Evolutionary conservation across 306 rosid genomes (phyloP).

Genomic region (Senna siamea): DNA sequence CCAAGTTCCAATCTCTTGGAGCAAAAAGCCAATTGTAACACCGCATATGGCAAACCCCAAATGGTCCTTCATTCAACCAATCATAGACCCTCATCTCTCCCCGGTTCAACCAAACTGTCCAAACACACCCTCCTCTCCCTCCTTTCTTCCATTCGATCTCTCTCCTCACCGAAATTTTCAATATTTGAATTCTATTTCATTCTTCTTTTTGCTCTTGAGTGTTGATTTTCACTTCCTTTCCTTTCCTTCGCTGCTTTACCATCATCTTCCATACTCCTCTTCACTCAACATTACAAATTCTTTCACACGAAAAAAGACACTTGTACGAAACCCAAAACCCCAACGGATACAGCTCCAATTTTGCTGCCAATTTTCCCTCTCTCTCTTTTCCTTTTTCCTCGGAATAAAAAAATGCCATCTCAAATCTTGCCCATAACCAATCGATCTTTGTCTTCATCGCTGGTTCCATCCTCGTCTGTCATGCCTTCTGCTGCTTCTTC

Average conservation of each 20-base stretch:
- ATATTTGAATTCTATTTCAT: not conserved
- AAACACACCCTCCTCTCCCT: not conserved
- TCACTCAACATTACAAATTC: not conserved
- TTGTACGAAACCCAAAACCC: not conserved
- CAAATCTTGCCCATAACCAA: slow-evolving; percentile 58
- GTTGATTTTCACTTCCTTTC: not conserved
- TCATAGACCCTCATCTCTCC: not conserved
- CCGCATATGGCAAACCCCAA: not conserved
- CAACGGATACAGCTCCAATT: slow-evolving; percentile 1
- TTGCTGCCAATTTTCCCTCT: slow-evolving; percentile 19
- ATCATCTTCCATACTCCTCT: not conserved
- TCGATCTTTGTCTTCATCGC: not conserved
- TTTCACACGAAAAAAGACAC: not conserved
- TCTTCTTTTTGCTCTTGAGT: not conserved
- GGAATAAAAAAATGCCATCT: slow-evolving; percentile 59
- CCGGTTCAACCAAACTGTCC: no score
- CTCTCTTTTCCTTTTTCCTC: not conserved
- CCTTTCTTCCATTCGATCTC: not conserved
- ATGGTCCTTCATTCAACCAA: not conserved
- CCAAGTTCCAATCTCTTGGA: not conserved
- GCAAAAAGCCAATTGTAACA: no score
- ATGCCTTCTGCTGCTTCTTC: no score
- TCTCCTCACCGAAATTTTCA: not conserved
- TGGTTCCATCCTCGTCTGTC: slow-evolving; percentile 22
- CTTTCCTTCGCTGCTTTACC: not conserved